Base-by-base conservation (phyloP, 1,284 basidiomycete genomes). In the Puccinia polysora region DNA sequence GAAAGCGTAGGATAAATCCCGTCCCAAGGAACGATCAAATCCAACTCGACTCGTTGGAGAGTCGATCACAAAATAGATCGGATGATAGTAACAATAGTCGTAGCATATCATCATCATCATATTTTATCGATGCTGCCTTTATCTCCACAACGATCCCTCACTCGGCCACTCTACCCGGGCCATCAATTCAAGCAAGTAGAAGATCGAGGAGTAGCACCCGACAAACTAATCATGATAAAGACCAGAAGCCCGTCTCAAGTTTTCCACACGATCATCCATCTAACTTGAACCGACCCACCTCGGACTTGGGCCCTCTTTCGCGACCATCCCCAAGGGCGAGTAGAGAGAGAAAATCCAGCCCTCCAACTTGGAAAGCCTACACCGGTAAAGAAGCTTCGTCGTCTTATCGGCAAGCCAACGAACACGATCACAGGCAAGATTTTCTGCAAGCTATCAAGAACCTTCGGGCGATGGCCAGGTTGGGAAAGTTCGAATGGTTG, bases 321-420 rank as follows among this genome's bases (percentile, higher is more conserved):
- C 38, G 36, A n/a, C 45, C 20, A 2, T 45, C 45, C 2, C 23
- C 40, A 2, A 34, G 1, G 3, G n/a, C n/a, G n/a, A n/a, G n/a
- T n/a, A n/a, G n/a, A n/a, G n/a, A n/a, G n/a, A 25, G 36, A 59
- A 38, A 25, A 14, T 52, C 49, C 20, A 40, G 14, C 38, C 47
- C 63, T 1, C 63, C 63, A 18, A 65, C 63, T 15, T 65, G 63
- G 63, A 49, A 23, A 32, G 63, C 63, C 1, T 65, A 65, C 49
- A 52, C 47, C 1, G 63, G 63, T 2, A 49, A 25, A 43, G 60
- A 64, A 2, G 30, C 25, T 12, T 45, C 59, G 10, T 4, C 28
- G 25, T 62, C 40, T 4, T 62, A 38, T 12, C 15, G n/a, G n/a
- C 23, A 10, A 40, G 20, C 43, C 4, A 28, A 28, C 12, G 40